Conservation (phyloP, 2,329 filamentous ascomycete species). For the Stemphylium lycopersici region DNA sequence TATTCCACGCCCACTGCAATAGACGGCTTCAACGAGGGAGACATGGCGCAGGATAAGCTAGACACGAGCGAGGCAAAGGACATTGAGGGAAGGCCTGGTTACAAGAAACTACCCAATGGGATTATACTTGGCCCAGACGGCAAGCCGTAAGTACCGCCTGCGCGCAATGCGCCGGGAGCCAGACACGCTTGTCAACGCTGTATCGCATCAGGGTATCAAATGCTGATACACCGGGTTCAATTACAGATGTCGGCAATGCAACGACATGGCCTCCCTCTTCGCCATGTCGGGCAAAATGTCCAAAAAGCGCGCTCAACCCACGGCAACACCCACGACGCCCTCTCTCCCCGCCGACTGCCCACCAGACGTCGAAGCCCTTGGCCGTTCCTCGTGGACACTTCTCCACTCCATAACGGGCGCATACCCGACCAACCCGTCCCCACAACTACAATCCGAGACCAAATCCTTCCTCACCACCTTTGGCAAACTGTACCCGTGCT, state of each 20-base stretch:
- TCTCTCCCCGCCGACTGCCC: slow-evolving; percentile 72
- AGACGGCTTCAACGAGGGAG: background rate
- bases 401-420: slow-evolving; percentile 88
- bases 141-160: slow-evolving; percentile 70
- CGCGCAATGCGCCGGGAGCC: slow-evolving; percentile 22
- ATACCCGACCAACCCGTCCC: slow-evolving; percentile 75
- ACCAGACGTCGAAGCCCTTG: slow-evolving; percentile 85
- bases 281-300: slow-evolving; percentile 56
- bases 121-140: slow-evolving; percentile 79
- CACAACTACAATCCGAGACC: slow-evolving; percentile 75
- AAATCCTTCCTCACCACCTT: slow-evolving; percentile 79
- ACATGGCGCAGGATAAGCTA: slow-evolving; percentile 32
- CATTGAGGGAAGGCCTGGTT: slow-evolving; percentile 31
- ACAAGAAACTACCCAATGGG: slow-evolving; percentile 70
- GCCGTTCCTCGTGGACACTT: slow-evolving; percentile 89
- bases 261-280: slow-evolving; percentile 64
- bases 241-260: slow-evolving; percentile 73
- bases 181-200: background rate
- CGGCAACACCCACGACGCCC: slow-evolving; percentile 38
- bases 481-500: slow-evolving; percentile 89
- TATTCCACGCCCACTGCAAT: background rate
- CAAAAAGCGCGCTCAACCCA: slow-evolving; percentile 42
- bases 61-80: slow-evolving; percentile 37
- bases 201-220: background rate
- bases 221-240: background rate